These are phyloP conservation scores for Xylaria hypoxylon DNA, from an alignment of 2,329 filamentous ascomycete species.

Conservation along the genomic window DNA sequence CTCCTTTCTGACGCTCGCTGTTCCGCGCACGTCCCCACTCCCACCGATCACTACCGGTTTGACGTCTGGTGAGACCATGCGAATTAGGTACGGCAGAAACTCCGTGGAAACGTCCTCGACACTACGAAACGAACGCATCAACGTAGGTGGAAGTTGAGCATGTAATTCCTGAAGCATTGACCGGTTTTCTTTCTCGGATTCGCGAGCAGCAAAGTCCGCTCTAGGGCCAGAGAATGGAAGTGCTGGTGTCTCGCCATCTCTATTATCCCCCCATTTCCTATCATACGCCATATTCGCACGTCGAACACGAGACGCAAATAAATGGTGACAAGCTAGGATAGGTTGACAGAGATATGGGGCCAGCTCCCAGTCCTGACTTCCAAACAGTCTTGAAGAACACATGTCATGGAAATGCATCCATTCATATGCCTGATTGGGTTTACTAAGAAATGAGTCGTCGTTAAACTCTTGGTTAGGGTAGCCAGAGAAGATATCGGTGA, in stretches of 20 bases:
- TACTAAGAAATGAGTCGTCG: constrained; percentile 90
- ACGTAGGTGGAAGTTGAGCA: constrained; percentile 74
- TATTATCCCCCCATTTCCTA: constrained; percentile 57
- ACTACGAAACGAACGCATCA: constrained; percentile 83
- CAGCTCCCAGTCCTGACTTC: constrained; percentile 94
- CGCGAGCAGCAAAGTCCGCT: constrained; percentile 84
- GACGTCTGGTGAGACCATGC: constrained; percentile 87
- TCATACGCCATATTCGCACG: constrained; percentile 58
- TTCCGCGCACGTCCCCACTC: constrained; percentile 71
- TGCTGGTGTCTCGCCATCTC: constrained; percentile 63
- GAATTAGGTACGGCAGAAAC: constrained; percentile 84
- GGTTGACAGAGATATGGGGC: constrained; percentile 87
- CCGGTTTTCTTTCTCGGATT: constrained; percentile 82
- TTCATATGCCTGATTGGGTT: constrained; percentile 83
- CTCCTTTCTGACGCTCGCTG: constrained; percentile 89
- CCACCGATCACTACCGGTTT: constrained; percentile 89
- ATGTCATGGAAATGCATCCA: constrained; percentile 95
- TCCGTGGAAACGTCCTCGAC: constrained; percentile 82
- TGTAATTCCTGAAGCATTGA: constrained; percentile 80
- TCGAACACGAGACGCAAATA: constrained; percentile 81
- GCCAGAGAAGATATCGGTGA: constrained; percentile 84
- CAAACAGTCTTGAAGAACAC: constrained; percentile 81
- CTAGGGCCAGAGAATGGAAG: constrained; percentile 84
- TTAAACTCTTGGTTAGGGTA: constrained; percentile 92
- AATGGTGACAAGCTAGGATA: constrained; percentile 87